Evolutionary conservation across 2,329 filamentous ascomycete species (phyloP).

Genomic region (Coniochaeta sp.): DNA sequence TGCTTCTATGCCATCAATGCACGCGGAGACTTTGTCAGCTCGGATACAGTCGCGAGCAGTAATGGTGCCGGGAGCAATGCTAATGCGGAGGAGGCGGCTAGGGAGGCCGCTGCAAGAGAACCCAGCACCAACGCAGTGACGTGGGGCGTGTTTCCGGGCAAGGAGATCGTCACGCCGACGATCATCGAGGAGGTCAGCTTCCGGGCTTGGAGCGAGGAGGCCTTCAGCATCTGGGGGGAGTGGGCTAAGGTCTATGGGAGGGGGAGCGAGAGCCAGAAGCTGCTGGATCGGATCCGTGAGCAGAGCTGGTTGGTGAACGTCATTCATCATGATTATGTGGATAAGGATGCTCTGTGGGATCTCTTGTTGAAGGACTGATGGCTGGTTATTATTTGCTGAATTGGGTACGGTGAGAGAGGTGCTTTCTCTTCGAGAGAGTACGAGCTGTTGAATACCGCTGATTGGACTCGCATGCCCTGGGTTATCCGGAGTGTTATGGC

Average conservation of each 20-base stretch:
- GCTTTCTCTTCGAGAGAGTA: neutral
- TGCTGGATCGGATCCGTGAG: slow-evolving; percentile 59
- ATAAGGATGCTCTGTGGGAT: slow-evolving; percentile 65
- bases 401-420: too few relatives aligned
- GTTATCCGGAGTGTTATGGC: neutral
- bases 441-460: neutral
- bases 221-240: slow-evolving; percentile 90
- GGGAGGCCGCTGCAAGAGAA: slow-evolving; percentile 16
- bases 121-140: slow-evolving; percentile 84
- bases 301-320: slow-evolving; percentile 88
- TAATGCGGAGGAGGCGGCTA: slow-evolving; percentile 10
- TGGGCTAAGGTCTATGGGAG: slow-evolving; percentile 86
- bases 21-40: slow-evolving; percentile 69
- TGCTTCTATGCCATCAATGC: slow-evolving; percentile 85
- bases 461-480: neutral
- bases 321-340: slow-evolving; percentile 72
- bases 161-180: slow-evolving; percentile 92
- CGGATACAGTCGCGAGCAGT: slow-evolving; percentile 33
- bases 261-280: slow-evolving; percentile 59
- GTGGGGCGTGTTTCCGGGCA: slow-evolving; percentile 91
- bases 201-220: slow-evolving; percentile 89
- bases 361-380: slow-evolving; percentile 36
- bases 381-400: neutral
- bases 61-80: slow-evolving; percentile 22
- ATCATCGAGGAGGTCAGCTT: slow-evolving; percentile 97